A percentile compares a stretch with the other conserved stretches of the same genome.
phyloP scores from a whole-genome alignment of 768 basidiomycete genomes.

The Collybia mongolica region DNA sequence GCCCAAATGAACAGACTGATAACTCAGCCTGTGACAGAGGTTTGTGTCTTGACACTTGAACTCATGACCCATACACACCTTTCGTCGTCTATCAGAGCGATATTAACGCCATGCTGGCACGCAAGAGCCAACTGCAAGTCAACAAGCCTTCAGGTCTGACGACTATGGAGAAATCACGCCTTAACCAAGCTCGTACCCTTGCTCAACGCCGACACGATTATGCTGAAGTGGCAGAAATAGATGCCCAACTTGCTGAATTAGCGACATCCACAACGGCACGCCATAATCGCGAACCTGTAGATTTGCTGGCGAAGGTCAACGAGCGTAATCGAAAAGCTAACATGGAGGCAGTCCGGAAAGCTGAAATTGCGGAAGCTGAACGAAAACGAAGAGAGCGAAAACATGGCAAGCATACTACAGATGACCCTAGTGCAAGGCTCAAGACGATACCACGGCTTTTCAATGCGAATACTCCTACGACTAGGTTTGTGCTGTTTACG shows the following conservation, averaged over 20 bases:
- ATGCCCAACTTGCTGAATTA: constrained; percentile 61
- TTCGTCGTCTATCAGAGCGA: constrained; percentile 73
- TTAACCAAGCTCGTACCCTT: constrained; percentile 70
- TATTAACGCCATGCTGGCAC: constrained; percentile 73
- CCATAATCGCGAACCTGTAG: constrained; percentile 23
- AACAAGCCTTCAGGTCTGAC: constrained; percentile 32
- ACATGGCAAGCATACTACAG: constrained; percentile 40
- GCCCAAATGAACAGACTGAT: constrained; percentile 59
- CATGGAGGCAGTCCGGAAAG: constrained; percentile 72
- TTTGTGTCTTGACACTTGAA: constrained; percentile 27
- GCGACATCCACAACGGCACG: constrained; percentile 18
- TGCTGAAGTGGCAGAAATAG: constrained; percentile 58
- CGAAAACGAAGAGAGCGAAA: constrained; percentile 70
- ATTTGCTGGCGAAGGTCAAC: constrained; percentile 78
- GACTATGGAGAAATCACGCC: constrained; percentile 62
- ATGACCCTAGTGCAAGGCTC: constrained; percentile 67
- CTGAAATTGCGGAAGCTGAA: constrained; percentile 70
- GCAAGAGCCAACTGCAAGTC: constrained; percentile 48
- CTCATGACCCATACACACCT: constrained; percentile 9
- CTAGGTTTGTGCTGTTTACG: constrained; percentile 50
- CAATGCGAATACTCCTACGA: constrained; percentile 45
- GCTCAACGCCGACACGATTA: constrained; percentile 75
- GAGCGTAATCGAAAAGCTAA: constrained; percentile 89
- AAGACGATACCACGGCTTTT: constrained; percentile 63
- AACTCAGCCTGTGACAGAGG: constrained; percentile 77